These are phyloP conservation scores for Aspergillus melleus DNA, from an alignment of 2,329 filamentous ascomycete species.

Conservation along the genomic window DNA sequence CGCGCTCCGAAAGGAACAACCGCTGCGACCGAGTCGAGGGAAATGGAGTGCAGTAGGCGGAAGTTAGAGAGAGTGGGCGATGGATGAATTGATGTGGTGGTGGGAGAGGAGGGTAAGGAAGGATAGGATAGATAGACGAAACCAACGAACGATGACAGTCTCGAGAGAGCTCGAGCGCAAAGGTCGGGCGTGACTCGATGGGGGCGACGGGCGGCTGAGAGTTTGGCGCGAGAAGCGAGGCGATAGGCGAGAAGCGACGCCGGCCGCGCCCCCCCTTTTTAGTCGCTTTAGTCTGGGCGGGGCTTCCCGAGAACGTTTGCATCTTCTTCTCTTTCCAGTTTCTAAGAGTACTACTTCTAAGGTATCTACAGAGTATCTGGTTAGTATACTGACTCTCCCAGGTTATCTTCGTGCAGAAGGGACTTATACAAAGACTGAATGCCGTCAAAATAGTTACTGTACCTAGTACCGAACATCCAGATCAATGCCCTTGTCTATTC, in stretches of 20 bases:
- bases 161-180: not conserved
- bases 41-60: not conserved
- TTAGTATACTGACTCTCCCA: too few relatives aligned
- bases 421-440: too few relatives aligned
- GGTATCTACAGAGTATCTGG: too few relatives aligned
- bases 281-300: not conserved
- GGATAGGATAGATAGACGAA: not conserved
- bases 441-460: too few relatives aligned
- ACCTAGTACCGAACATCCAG: too few relatives aligned
- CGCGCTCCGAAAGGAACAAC: constrained; percentile 19
- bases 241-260: constrained; percentile 27
- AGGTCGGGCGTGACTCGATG: not conserved
- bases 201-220: constrained; percentile 26
- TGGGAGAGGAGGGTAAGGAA: not conserved
- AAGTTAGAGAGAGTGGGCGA: not conserved
- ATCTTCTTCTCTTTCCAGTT: not conserved
- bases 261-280: constrained; percentile 3
- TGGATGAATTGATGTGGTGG: constrained; percentile 7
- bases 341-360: too few relatives aligned
- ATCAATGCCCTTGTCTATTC: too few relatives aligned
- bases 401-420: too few relatives aligned
- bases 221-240: constrained; percentile 38
- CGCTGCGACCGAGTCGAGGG: constrained; percentile 10
- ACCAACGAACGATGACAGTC: not conserved
- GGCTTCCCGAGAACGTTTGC: constrained; percentile 7